Conservation (phyloP, 2,329 filamentous ascomycete genomes). For the Magnaporthiopsis incrustans region DNA sequence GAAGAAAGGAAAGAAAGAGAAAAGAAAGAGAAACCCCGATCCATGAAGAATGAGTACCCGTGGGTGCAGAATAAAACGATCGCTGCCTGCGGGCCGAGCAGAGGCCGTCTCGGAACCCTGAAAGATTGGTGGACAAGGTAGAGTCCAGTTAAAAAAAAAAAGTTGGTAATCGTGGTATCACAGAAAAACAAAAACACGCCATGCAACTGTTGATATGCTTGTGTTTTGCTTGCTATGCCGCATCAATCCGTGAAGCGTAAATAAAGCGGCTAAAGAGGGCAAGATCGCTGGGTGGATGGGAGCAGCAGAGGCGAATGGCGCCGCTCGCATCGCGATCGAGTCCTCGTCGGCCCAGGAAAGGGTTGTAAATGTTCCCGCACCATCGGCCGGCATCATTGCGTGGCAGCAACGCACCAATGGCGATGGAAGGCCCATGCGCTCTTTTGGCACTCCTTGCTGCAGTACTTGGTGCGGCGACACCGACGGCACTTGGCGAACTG, state of each 20-base stretch:
- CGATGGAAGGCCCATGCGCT: constrained; percentile 97
- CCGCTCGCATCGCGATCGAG: too few relatives aligned
- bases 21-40: not conserved
- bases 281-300: too few relatives aligned
- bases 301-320: too few relatives aligned
- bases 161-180: constrained; percentile 12
- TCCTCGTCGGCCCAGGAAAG: too few relatives aligned
- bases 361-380: not conserved
- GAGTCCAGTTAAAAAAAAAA: not conserved
- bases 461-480: constrained; percentile 95
- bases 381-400: constrained; percentile 28
- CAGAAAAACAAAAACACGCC: constrained; percentile 11
- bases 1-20: not conserved
- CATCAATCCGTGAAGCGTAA: constrained; percentile 1
- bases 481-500: constrained; percentile 97
- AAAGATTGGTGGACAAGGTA: constrained; percentile 1
- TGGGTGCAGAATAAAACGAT: too few relatives aligned
- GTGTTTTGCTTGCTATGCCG: constrained; percentile 8
- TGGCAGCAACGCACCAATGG: constrained; percentile 87
- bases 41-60: not conserved
- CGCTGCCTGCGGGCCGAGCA: too few relatives aligned
- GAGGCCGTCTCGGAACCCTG: too few relatives aligned
- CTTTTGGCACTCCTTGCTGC: constrained; percentile 99
- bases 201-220: constrained; percentile 10
- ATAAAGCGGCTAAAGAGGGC: not conserved